Base-by-base conservation (phyloP, 305 asterid species). In the Andrographis paniculata region DNA sequence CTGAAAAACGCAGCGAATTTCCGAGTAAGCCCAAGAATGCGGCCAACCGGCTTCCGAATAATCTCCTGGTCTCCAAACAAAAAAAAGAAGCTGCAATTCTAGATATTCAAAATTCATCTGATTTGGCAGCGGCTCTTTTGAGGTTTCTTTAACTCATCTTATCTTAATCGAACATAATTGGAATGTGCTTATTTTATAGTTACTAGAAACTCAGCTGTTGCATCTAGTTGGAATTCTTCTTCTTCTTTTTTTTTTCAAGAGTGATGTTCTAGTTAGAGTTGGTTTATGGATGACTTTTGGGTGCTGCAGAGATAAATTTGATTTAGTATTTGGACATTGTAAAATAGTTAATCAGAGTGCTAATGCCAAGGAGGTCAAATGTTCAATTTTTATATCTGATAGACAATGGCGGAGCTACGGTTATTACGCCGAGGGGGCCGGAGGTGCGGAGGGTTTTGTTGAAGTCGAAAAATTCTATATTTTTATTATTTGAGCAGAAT, bases 51-150 rank as follows among this genome's bases (percentile, higher is more conserved):
- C 14, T 56, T 21, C 24, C 71, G 14, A 65, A 65, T 54, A 60
- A 49, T 42, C 66, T 30, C 10, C 49, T 64, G 1, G 59, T 60
- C 51, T 48, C 69, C n/a, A 36, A 33, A 17, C 60, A 49, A 50
- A 23, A 57, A 20, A 78, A 73, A 44, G 72, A 82, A 59, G 71
- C 82, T 14, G 87, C 87, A 40, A 61, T 84, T 71, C 57, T 39
- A 41, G 93, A 88, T 45, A 69, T 88, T 63, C 91, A 76, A 58
- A 51, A 76, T 24, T 74, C 94, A 17, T 46, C 93, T 55, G 79
- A 85, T 42, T 45, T 82, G 87, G 73, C 53, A 16, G 63, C 85
- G 59, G 89, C 93, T 76, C 97, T 83, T 45, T 36, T 55, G 48
- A 87, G 94, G 96, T 87, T 42, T 47, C n/a, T 35, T 31, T 31